phyloP scores from a whole-genome alignment of 108 stramenopile genomes.

The Licmophora abbreviata region DNA sequence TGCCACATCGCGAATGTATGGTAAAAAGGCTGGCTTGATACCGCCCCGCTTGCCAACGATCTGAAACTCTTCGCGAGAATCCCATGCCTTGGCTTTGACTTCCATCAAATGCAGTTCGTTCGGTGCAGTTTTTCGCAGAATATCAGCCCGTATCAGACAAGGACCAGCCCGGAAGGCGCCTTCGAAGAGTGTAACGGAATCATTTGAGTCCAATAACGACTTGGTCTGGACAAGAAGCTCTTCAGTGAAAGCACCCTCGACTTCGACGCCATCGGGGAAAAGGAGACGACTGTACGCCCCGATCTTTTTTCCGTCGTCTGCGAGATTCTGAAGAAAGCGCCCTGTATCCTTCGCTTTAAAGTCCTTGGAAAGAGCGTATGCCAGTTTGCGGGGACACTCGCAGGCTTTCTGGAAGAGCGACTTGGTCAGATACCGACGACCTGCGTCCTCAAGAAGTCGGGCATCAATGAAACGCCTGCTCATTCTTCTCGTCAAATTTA shows the following conservation, averaged over 20 bases:
- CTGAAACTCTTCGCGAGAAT: slow-evolving; percentile 21
- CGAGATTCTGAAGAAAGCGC: slow-evolving; percentile 8
- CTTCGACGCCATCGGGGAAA: slow-evolving; percentile 33
- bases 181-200: slow-evolving; percentile 26
- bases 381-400: slow-evolving; percentile 39
- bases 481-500: too few relatives aligned
- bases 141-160: slow-evolving; percentile 35
- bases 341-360: slow-evolving; percentile 6
- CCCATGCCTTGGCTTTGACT: slow-evolving; percentile 41
- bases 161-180: slow-evolving; percentile 22
- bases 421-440: slow-evolving; percentile 40
- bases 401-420: slow-evolving; percentile 30
- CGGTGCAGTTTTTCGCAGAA: slow-evolving; percentile 2
- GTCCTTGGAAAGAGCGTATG: slow-evolving; percentile 27
- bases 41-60: slow-evolving; percentile 16
- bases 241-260: slow-evolving; percentile 6
- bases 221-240: slow-evolving; percentile 3
- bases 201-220: not conserved
- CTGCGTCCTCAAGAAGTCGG: too few relatives aligned
- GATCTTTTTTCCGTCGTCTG: slow-evolving; percentile 31
- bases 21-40: slow-evolving; percentile 27
- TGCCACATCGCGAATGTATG: slow-evolving; percentile 41
- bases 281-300: slow-evolving; percentile 29
- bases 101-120: slow-evolving; percentile 34
- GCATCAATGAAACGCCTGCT: too few relatives aligned